Percentiles rank a stretch among this genome's conserved stretches.
Conservation (phyloP, 2,329 filamentous ascomycete genomes). For the Allantophomopsis cytisporea region DNA sequence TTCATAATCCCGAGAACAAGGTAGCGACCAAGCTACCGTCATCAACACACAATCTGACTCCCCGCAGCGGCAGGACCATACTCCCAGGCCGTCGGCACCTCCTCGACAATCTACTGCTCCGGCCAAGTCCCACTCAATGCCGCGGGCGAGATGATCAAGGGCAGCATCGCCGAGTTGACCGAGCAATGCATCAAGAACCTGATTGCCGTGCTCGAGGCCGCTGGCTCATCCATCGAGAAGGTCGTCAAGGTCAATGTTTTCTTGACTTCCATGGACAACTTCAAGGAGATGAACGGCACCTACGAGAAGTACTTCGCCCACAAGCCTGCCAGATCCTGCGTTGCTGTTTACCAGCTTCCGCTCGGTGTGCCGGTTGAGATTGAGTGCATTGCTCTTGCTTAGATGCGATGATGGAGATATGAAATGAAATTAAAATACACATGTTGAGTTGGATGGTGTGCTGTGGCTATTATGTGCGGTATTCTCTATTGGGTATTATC, state of each 20-base stretch:
- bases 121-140: conserved; percentile 27
- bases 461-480: too few species aligned
- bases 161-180: conserved; percentile 52
- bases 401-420: conserved; percentile 6
- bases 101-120: conserved; percentile 52
- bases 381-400: conserved; percentile 70
- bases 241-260: conserved; percentile 93
- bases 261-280: conserved; percentile 79
- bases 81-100: conserved; percentile 54
- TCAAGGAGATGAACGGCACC: conserved; percentile 72
- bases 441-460: too few species aligned
- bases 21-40: conserved; percentile 1
- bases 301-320: conserved; percentile 75
- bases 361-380: conserved; percentile 86
- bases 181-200: conserved; percentile 64
- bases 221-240: conserved; percentile 63
- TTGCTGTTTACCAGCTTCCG: conserved; percentile 80
- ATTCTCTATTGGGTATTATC: too few species aligned
- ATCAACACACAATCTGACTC: conserved; percentile 3
- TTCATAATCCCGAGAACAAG: conserved; percentile 12
- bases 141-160: conserved; percentile 23
- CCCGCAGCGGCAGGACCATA: conserved; percentile 12
- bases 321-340: conserved; percentile 83
- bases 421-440: too few species aligned
- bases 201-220: conserved; percentile 70